Percentiles rank a stretch among this genome's conserved stretches.
phyloP scores from a whole-genome alignment of 2,329 filamentous ascomycete genomes.

The Ophiosphaerella herpotricha region DNA sequence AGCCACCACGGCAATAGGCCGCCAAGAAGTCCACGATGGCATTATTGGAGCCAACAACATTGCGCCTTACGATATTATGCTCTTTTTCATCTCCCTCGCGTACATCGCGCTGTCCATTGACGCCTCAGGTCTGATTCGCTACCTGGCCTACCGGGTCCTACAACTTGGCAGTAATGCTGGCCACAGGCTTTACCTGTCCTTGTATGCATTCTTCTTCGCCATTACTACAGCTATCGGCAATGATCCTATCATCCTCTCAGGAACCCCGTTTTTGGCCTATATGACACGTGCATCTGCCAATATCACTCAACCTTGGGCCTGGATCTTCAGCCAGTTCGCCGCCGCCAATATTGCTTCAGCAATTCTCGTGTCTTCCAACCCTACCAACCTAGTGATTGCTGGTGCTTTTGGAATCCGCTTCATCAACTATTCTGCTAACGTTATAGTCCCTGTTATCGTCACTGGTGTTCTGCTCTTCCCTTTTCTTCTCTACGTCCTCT shows the following conservation, averaged over 20 bases:
- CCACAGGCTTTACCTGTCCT: slow-evolving; percentile 70
- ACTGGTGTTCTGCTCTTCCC: slow-evolving; percentile 73
- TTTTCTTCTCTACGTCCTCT: slow-evolving; percentile 71
- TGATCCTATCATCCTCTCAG: slow-evolving; percentile 75
- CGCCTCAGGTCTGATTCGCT: slow-evolving; percentile 73
- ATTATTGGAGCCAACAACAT: slow-evolving; percentile 70
- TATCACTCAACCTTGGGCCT: slow-evolving; percentile 71
- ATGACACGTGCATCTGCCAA: slow-evolving; percentile 77
- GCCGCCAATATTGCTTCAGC: slow-evolving; percentile 75
- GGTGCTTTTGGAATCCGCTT: slow-evolving; percentile 75
- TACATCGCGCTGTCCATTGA: slow-evolving; percentile 81
- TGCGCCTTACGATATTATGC: slow-evolving; percentile 72
- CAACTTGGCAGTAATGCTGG: slow-evolving; percentile 70
- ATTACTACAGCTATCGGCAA: slow-evolving; percentile 73
- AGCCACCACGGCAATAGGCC: slow-evolving; percentile 69
- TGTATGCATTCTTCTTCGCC: slow-evolving; percentile 73
- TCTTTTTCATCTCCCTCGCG: slow-evolving; percentile 74
- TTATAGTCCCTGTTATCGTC: slow-evolving; percentile 72
- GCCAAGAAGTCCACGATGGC: slow-evolving; percentile 69
- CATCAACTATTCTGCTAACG: slow-evolving; percentile 75
- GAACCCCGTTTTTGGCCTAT: slow-evolving; percentile 75
- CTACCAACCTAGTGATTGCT: slow-evolving; percentile 74
- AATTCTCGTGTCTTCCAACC: slow-evolving; percentile 77
- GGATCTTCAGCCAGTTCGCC: slow-evolving; percentile 75
- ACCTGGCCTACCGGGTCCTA: slow-evolving; percentile 71